Percentiles rank a stretch among this genome's conserved stretches.
Evolutionary conservation across 176 grass and related monocot species (phyloP).

Genomic region (Eleusine indica): DNA sequence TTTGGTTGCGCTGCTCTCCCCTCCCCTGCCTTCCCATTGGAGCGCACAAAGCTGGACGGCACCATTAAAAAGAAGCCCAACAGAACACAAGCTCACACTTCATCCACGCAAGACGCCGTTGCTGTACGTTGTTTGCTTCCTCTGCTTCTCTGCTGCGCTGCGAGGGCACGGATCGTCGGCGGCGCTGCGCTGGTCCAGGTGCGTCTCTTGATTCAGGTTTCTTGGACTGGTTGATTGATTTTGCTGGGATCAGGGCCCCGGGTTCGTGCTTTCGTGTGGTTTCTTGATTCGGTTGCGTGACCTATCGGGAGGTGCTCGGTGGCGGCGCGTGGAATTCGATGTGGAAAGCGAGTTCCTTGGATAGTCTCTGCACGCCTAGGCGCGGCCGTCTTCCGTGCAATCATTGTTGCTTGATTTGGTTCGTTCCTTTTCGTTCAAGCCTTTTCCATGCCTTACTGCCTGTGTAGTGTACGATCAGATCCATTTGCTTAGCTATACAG

Average conservation of each 20-base stretch:
- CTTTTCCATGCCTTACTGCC: conserved; percentile 19
- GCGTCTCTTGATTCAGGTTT: conserved; percentile 31
- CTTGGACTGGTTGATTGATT: background rate
- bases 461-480: conserved; percentile 8
- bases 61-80: conserved; percentile 60
- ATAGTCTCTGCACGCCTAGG: conserved; percentile 27
- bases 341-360: conserved; percentile 38
- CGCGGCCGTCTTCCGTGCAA: conserved; percentile 52
- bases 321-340: conserved; percentile 33
- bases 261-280: background rate
- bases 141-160: conserved; percentile 12
- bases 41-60: conserved; percentile 61
- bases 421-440: conserved; percentile 43
- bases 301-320: conserved; percentile 5
- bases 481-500: background rate
- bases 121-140: conserved; percentile 30
- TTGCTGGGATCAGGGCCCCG: conserved; percentile 27
- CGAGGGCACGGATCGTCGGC: background rate
- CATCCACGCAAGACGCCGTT: conserved; percentile 18
- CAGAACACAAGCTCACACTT: conserved; percentile 35
- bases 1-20: conserved; percentile 45
- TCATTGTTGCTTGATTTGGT: conserved; percentile 65
- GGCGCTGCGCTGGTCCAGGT: conserved; percentile 20
- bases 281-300: conserved; percentile 25
- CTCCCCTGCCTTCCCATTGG: conserved; percentile 58